A percentile compares a stretch with the other conserved stretches of the same genome.
Evolutionary conservation across 2,329 filamentous ascomycete genomes (phyloP).

Genomic region (Aspergillus felis): DNA sequence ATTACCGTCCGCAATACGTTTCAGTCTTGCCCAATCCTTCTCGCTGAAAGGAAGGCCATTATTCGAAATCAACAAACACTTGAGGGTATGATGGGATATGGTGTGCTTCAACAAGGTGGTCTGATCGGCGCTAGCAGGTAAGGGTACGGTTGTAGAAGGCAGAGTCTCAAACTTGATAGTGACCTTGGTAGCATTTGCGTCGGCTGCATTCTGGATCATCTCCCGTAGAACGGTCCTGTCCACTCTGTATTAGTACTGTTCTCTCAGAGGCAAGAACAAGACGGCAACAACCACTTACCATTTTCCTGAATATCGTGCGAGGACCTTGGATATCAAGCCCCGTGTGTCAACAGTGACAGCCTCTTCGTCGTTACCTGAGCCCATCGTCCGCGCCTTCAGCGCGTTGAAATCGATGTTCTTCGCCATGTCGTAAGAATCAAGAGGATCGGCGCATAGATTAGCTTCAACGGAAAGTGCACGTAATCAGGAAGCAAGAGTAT

Average conservation of each 20-base stretch:
- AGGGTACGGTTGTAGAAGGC: constrained; percentile 73
- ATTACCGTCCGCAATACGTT: constrained; percentile 98
- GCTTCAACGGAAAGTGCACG: neutral
- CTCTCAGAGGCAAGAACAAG: neutral
- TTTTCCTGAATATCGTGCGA: constrained; percentile 94
- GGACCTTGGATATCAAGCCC: constrained; percentile 94
- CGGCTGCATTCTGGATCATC: constrained; percentile 96
- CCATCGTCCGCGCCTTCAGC: constrained; percentile 81
- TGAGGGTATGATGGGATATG: constrained; percentile 78
- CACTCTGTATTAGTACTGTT: constrained; percentile 11
- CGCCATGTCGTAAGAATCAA: constrained; percentile 52
- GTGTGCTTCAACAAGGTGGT: constrained; percentile 77
- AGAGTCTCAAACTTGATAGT: constrained; percentile 88
- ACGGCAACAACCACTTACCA: constrained; percentile 58
- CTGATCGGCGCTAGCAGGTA: constrained; percentile 61
- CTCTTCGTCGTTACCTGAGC: constrained; percentile 84
- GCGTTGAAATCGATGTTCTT: constrained; percentile 63
- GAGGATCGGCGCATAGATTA: neutral
- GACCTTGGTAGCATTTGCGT: constrained; percentile 86
- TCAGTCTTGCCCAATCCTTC: constrained; percentile 89
- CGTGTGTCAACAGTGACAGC: constrained; percentile 97
- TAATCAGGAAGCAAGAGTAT: neutral
- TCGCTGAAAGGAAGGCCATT: constrained; percentile 83
- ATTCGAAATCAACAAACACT: constrained; percentile 85
- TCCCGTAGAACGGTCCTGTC: constrained; percentile 68